Percentiles rank a stretch among this genome's conserved stretches.
These are phyloP conservation scores for Pelargonium fulgidum DNA, from an alignment of 441 rosid genomes.

Conservation along the genomic window DNA sequence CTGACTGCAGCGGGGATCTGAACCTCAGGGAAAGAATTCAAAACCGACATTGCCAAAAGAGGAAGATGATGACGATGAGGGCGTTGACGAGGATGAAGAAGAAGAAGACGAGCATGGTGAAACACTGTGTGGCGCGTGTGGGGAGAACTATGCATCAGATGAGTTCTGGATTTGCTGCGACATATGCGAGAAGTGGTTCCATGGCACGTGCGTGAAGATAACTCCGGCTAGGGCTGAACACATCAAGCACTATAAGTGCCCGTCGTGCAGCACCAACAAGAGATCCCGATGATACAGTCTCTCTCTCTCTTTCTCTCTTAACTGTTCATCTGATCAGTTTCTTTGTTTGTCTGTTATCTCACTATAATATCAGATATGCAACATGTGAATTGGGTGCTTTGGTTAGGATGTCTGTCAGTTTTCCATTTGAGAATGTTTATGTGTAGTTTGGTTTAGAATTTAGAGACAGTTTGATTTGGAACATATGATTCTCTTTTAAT, in stretches of 20 bases:
- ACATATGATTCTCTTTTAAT: too few species aligned
- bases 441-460: too few species aligned
- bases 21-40: conserved; percentile 43
- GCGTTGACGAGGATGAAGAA: conserved; percentile 60
- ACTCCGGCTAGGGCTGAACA: conserved; percentile 97
- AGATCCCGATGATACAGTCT: conserved; percentile 35
- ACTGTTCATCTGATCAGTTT: background rate
- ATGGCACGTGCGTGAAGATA: conserved; percentile 92
- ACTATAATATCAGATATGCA: too few species aligned
- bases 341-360: too few species aligned
- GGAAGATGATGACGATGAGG: conserved; percentile 50
- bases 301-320: background rate
- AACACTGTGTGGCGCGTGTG: conserved; percentile 91
- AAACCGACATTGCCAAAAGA: conserved; percentile 48
- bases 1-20: conserved; percentile 47
- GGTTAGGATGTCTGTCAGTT: too few species aligned
- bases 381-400: too few species aligned
- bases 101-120: conserved; percentile 81
- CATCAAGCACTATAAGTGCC: conserved; percentile 90
- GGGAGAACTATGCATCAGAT: conserved; percentile 73
- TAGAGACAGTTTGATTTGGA: too few species aligned
- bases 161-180: conserved; percentile 97
- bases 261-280: conserved; percentile 58
- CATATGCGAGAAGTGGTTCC: conserved; percentile 89
- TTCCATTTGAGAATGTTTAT: too few species aligned